Conservation (phyloP, 768 basidiomycete species). For the Clitopilus hobsonii region DNA sequence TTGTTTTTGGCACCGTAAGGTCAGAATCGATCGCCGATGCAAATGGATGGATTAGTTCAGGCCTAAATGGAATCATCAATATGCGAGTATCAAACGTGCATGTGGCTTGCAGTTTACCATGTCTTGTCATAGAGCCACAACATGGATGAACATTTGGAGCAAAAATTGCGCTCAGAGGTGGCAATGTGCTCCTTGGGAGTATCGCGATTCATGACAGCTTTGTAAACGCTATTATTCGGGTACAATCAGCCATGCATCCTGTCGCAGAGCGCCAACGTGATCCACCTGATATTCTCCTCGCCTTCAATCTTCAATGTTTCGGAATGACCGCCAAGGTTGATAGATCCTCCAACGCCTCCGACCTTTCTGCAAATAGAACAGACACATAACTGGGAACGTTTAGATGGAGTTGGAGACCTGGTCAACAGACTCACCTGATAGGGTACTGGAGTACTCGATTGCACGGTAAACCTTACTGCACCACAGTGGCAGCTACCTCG, state of each 20-base stretch:
- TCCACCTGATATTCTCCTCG: constrained; percentile 48
- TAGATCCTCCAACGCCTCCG: constrained; percentile 58
- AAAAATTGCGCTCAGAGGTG: constrained; percentile 59
- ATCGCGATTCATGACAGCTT: constrained; percentile 55
- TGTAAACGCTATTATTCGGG: constrained; percentile 42
- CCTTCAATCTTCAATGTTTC: constrained; percentile 51
- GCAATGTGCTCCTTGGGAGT: constrained; percentile 42
- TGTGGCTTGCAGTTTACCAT: constrained; percentile 33
- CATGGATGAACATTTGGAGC: constrained; percentile 60
- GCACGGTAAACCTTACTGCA: constrained; percentile 39
- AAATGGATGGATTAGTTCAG: constrained; percentile 62
- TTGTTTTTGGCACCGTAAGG: constrained; percentile 42
- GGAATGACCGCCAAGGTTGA: constrained; percentile 58
- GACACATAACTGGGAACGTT: constrained; percentile 41
- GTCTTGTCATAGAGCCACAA: constrained; percentile 56
- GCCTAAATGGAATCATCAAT: constrained; percentile 31
- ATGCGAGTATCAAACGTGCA: not conserved
- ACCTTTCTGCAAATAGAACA: constrained; percentile 74
- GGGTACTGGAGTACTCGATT: constrained; percentile 56
- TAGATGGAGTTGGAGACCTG: not conserved
- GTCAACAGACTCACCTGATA: constrained; percentile 43
- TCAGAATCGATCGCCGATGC: constrained; percentile 61
- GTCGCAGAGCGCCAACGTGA: not conserved
- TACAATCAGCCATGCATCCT: not conserved
- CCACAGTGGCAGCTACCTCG: constrained; percentile 54